Percentiles rank a stretch among this genome's conserved stretches.
phyloP scores from a whole-genome alignment of 305 asterid species.

The Fraxinus ornus region DNA sequence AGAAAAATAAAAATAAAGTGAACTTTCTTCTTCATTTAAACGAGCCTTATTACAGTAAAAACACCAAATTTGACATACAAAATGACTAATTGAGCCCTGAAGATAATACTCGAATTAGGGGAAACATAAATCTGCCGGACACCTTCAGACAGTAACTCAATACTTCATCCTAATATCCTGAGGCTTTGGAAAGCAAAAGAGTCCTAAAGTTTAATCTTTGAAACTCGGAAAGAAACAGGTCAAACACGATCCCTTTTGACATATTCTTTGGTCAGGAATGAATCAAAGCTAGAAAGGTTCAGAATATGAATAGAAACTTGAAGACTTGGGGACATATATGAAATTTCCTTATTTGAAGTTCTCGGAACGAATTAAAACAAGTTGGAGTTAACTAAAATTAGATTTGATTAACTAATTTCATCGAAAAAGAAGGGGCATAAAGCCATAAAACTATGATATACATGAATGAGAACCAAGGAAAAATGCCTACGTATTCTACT shows the following conservation, averaged over 20 bases:
- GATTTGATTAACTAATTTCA: background rate
- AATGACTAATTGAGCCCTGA: background rate
- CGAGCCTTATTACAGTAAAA: background rate
- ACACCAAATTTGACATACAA: background rate
- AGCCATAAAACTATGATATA: background rate
- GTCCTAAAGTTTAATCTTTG: background rate
- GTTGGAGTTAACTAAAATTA: background rate
- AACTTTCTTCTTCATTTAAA: constrained; percentile 4
- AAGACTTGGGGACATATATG: background rate
- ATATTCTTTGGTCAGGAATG: background rate
- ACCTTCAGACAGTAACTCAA: constrained; percentile 11
- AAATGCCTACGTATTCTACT: background rate
- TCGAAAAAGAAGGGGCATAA: background rate
- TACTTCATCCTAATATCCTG: constrained; percentile 8
- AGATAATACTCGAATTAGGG: background rate
- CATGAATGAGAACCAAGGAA: background rate
- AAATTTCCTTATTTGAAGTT: background rate
- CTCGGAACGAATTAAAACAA: background rate
- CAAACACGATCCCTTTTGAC: background rate
- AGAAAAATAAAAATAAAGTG: background rate
- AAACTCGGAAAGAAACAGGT: background rate
- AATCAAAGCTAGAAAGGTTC: background rate
- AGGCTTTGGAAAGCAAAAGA: background rate
- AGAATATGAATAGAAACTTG: background rate
- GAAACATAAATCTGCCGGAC: background rate